Evolutionary conservation across 2,329 filamentous ascomycete genomes (phyloP).

Genomic region (Talaromyces sp.): DNA sequence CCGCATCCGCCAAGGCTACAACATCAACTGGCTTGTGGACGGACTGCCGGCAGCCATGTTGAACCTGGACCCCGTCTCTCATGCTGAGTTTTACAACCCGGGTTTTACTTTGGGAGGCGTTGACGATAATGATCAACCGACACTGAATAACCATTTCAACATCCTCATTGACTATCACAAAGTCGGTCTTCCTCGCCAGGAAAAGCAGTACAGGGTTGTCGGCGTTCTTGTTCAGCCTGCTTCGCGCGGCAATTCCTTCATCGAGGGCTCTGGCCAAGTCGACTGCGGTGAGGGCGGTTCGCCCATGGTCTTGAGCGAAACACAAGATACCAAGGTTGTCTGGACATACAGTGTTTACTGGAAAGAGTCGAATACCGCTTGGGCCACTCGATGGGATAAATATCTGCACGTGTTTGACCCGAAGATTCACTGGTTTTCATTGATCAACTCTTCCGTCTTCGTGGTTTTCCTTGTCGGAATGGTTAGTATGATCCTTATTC

Average conservation of each 20-base stretch:
- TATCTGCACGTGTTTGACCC: slow-evolving; percentile 96
- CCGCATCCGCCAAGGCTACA: slow-evolving; percentile 79
- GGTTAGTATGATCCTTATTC: slow-evolving; percentile 84
- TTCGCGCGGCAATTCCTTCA: slow-evolving; percentile 58
- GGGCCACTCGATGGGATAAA: slow-evolving; percentile 98
- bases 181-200: slow-evolving; percentile 47
- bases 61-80: slow-evolving; percentile 69
- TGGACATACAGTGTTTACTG: slow-evolving; percentile 95
- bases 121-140: slow-evolving; percentile 50
- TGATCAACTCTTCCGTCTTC: slow-evolving; percentile 93
- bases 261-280: slow-evolving; percentile 46
- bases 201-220: slow-evolving; percentile 76
- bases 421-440: slow-evolving; percentile 98
- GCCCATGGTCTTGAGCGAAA: slow-evolving; percentile 61
- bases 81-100: slow-evolving; percentile 79
- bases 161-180: slow-evolving; percentile 90
- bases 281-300: slow-evolving; percentile 59
- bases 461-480: slow-evolving; percentile 87
- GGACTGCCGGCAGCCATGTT: slow-evolving; percentile 85
- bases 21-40: slow-evolving; percentile 93
- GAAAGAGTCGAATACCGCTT: slow-evolving; percentile 76
- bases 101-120: slow-evolving; percentile 74
- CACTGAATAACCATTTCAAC: slow-evolving; percentile 92
- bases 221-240: slow-evolving; percentile 83
- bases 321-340: slow-evolving; percentile 61